A percentile compares a stretch with the other conserved stretches of the same genome.
These are phyloP conservation scores for Liquidambar formosana DNA, from an alignment of 164 flowering plant genomes.

Conservation along the genomic window DNA sequence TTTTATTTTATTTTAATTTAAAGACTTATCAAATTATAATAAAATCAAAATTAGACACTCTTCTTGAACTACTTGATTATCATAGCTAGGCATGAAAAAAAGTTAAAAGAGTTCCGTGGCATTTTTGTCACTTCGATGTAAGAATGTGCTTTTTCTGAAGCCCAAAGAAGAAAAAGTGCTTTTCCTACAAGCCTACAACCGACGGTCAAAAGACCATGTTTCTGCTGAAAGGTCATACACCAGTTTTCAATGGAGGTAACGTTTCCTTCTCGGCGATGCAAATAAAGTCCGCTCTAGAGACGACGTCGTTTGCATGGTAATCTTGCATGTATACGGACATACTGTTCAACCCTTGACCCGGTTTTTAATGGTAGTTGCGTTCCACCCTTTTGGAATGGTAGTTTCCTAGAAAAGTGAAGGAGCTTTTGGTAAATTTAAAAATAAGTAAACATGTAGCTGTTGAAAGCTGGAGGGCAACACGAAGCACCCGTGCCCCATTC, in stretches of 20 bases:
- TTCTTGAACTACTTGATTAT: slow-evolving; percentile 11
- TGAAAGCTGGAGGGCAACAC: slow-evolving; percentile 20
- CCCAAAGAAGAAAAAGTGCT: too few species aligned
- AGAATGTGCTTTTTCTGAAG: neutral
- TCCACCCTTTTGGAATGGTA: slow-evolving; percentile 15
- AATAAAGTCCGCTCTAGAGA: too few species aligned
- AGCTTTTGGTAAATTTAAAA: slow-evolving; percentile 4
- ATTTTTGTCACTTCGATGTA: slow-evolving; percentile 3
- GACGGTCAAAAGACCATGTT: slow-evolving; percentile 18
- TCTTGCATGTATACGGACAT: too few species aligned
- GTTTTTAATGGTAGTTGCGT: slow-evolving; percentile 2
- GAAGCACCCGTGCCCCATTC: slow-evolving; percentile 51
- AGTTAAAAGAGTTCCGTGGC: neutral
- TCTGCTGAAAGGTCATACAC: neutral
- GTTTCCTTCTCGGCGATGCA: too few species aligned
- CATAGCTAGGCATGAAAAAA: neutral
- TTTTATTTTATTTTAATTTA: too few species aligned
- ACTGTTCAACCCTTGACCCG: slow-evolving; percentile 1
- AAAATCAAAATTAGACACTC: too few species aligned
- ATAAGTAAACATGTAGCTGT: neutral
- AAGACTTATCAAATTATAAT: too few species aligned
- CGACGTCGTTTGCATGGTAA: slow-evolving; percentile 10
- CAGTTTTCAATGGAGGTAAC: neutral
- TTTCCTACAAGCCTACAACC: too few species aligned
- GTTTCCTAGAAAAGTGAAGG: neutral